Evolutionary conservation across 1,139 yeast species (phyloP), one percentile per base, ranked within the genome.

Genomic region (Zygosaccharomyces pseudobailii): DNA sequence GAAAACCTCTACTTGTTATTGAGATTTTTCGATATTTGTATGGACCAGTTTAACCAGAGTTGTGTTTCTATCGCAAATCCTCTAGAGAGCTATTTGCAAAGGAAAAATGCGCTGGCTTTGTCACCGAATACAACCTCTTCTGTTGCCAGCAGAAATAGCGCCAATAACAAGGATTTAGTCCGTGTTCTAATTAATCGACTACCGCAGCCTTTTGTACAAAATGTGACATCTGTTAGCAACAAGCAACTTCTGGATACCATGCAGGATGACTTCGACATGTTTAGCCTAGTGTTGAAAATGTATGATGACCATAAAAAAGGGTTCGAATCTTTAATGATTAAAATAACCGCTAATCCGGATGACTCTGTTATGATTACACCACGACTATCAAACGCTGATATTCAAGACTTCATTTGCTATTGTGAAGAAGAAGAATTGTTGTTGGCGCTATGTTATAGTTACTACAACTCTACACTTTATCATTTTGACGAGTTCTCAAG

Each of bases 1-100:
- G 65, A 63, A 36, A 59, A 63, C 6, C 41, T 65, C 5, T 65
- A 63, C 47, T 34, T 65, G 10, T 51, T 63, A 5, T 47, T 65
- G 23, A 52, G 66, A 34, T 63, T 59, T 47, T 60, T 62, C 37
- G 68, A 65, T 47, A 54, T 61, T 42, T 57, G 59, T 43, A 47
- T 56, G 10, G 51, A 54, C 9, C 59, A 62, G 40, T 40, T 58
- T n/a, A 55, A 51, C 23, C 56, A 54, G 42, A 50, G 55, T 19
- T 51, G 55, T 17, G 46, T 55, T 3, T 55, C 60, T 3, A 54
- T 59, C 13, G 58, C 58, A 21, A 58, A 54, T 36, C 65, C 65
- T 4, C 36, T 61, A 13, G 63, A 58, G 33, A 52, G 50, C 27
- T 61, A 55, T 43, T 37, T 57, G 19, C 48, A 49, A 31, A 49